Evolutionary conservation across 768 basidiomycete genomes (phyloP).

Genomic region (Kwoniella newhampshirensis): DNA sequence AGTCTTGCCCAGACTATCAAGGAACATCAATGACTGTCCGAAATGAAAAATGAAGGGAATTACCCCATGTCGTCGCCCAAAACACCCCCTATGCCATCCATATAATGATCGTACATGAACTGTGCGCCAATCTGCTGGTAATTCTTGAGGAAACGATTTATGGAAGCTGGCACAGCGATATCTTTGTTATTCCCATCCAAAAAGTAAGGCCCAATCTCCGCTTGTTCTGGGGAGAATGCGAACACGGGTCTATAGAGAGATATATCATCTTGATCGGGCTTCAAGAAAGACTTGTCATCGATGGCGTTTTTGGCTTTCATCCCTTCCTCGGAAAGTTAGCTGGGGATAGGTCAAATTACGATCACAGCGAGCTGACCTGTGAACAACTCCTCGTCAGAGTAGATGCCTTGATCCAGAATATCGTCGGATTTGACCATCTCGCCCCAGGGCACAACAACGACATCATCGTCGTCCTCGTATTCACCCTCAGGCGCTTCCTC

Average conservation of each 20-base stretch:
- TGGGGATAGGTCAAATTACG: not conserved
- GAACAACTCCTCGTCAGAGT: slow-evolving; percentile 30
- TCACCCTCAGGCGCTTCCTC: slow-evolving; percentile 23
- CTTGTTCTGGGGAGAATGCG: slow-evolving; percentile 22
- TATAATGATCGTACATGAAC: slow-evolving; percentile 76
- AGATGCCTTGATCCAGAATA: slow-evolving; percentile 19
- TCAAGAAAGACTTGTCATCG: not conserved
- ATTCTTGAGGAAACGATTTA: slow-evolving; percentile 82
- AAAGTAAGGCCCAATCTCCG: slow-evolving; percentile 20
- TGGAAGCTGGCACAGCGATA: slow-evolving; percentile 53
- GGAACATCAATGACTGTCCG: slow-evolving; percentile 2
- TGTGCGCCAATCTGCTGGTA: slow-evolving; percentile 85
- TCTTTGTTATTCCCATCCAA: slow-evolving; percentile 29
- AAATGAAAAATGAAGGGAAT: slow-evolving; percentile 53
- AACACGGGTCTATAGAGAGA: slow-evolving; percentile 29
- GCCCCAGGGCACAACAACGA: slow-evolving; percentile 19
- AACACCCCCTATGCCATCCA: slow-evolving; percentile 69
- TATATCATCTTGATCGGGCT: slow-evolving; percentile 13
- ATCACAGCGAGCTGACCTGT: not conserved
- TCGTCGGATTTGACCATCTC: not conserved
- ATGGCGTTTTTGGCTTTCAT: too few species aligned
- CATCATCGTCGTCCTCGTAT: slow-evolving; percentile 21
- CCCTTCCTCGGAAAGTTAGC: not conserved
- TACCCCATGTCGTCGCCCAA: slow-evolving; percentile 97
- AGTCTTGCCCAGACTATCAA: slow-evolving; percentile 69